Evolutionary conservation across 371 early-diverging fungal species (phyloP), one percentile per base, ranked within the genome.

Genomic region (Lichtheimia hyalospora): DNA sequence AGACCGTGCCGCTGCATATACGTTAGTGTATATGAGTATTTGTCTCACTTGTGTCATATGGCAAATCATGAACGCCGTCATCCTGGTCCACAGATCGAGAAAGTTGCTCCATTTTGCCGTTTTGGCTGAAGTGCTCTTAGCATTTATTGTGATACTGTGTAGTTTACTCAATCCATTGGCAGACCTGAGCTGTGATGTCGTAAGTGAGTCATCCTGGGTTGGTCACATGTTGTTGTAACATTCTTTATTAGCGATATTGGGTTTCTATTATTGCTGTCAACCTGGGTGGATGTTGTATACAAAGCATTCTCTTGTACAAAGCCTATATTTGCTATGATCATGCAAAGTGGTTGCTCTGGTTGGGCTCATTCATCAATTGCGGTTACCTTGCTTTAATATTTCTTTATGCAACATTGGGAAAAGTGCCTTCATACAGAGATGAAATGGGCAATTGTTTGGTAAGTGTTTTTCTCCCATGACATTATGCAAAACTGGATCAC

Each of bases 291-390:
- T 68, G 72, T 46, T 68, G 70, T 53, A 65, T 79, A 21, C 79
- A 79, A 49, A 62, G 66, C 0, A 76, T 79, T 21, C 58, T 79
- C 20, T 60, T 79, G 3, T 79, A 79, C 60, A 79, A 79, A 42
- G 79, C 79, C 2, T 79, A 69, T 25, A 65, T 79, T 27, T 79
- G 79, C 52, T 67, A 79, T 51, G 66, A 74, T 23, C 64, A 68
- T 14, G 52, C 70, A 24, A 58, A 28, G 49, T 68, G 68, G 69
- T 49, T 79, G 1, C 21, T 75, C n/a, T n/a, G 67, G 5, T 14
- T 79, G 6, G 79, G 79, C 1, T 67, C 74, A 1, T 10, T 66
- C 2, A 72, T 76, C 10, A 75, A 79, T 52, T 12, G 63, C 5
- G 76, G 79, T 0, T 79, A 79, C 49, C 50, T 75, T 43, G 71